These are phyloP conservation scores for Arthrobotrys musiformis DNA, from an alignment of 2,329 filamentous ascomycete species.

Conservation along the genomic window DNA sequence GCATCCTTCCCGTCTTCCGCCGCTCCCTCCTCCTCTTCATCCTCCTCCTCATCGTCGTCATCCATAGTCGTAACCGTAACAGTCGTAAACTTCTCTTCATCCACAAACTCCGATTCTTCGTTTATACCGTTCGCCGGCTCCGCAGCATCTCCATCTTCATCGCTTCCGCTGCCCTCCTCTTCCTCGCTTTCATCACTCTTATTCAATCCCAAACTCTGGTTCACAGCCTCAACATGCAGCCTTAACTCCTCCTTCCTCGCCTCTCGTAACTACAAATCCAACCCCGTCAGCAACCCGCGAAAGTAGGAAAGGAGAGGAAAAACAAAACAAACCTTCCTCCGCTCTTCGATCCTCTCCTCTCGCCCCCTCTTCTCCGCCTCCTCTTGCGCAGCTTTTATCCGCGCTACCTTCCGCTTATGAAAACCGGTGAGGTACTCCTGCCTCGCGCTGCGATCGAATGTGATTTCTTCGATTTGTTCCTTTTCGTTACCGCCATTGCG, in stretches of 20 bases:
- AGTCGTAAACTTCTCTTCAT: constrained; percentile 94
- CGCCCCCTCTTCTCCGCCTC: constrained; percentile 79
- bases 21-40: constrained; percentile 61
- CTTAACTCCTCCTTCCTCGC: constrained; percentile 84
- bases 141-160: constrained; percentile 61
- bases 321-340: constrained; percentile 73
- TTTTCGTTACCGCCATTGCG: constrained; percentile 61
- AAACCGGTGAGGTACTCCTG: constrained; percentile 93
- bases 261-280: constrained; percentile 75
- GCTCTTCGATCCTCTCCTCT: constrained; percentile 77
- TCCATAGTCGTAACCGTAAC: constrained; percentile 92
- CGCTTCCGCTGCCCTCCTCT: constrained; percentile 62
- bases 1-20: constrained; percentile 59
- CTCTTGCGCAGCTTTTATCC: constrained; percentile 85
- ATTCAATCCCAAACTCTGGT: constrained; percentile 69
- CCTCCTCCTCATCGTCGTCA: constrained; percentile 66
- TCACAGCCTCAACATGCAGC: constrained; percentile 80
- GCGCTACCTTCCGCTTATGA: constrained; percentile 82
- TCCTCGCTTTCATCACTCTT: constrained; percentile 60
- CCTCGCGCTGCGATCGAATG: constrained; percentile 81
- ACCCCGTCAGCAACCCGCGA: constrained; percentile 18
- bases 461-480: constrained; percentile 76
- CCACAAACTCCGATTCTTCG: constrained; percentile 91
- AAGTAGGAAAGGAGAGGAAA: neutral
- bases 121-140: constrained; percentile 70